Base-by-base conservation (phyloP, 1,284 basidiomycete species). In the Tilletia setariae region DNA sequence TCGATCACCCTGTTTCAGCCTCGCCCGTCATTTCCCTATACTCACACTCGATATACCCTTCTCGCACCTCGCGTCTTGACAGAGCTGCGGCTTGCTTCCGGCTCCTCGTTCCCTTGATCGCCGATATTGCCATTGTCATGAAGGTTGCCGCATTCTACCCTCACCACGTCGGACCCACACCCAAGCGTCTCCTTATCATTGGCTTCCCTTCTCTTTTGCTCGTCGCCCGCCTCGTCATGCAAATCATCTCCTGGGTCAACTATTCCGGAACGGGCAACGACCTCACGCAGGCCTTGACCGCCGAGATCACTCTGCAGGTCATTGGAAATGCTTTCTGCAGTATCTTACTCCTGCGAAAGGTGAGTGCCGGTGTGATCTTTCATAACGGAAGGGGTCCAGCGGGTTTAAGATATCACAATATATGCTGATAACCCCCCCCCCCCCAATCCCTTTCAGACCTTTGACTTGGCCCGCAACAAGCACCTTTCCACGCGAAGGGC, bases 61-160 rank as follows among this genome's bases (percentile, higher is more conserved):
- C 9, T 9, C 11, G 11, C 49, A 51, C 15, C 43, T 9, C 49
- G 15, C 21, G 15, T 21, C 49, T 21, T 21, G 15, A 7, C n/a
- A 59, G 53, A 9, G 53, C 53, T 13, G 53, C 23, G 4, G 53
- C 21, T 6, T 21, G 23, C 6, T 30, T 59, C 53, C 53, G 53
- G 9, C n/a, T 59, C 53, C 32, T 59, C 53, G 53, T 59, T 16
- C 53, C 53, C 53, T 30, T 59, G 23, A 30, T 59, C 53, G 16
- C 53, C 53, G 53, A 59, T 30, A 19, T 59, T 30, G 53, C 53
- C 53, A 28, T 59, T 30, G 53, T 59, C 19, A 59, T 59, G 53
- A 59, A 40, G 19, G 35, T 43, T 1, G 61, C 35, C 19, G 35
- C 32, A n/a, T 63, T 40, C 61, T 63, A 40, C 61, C 9, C 40